phyloP scores from a whole-genome alignment of 1,284 basidiomycete species.

The Rhodotorula sp. region DNA sequence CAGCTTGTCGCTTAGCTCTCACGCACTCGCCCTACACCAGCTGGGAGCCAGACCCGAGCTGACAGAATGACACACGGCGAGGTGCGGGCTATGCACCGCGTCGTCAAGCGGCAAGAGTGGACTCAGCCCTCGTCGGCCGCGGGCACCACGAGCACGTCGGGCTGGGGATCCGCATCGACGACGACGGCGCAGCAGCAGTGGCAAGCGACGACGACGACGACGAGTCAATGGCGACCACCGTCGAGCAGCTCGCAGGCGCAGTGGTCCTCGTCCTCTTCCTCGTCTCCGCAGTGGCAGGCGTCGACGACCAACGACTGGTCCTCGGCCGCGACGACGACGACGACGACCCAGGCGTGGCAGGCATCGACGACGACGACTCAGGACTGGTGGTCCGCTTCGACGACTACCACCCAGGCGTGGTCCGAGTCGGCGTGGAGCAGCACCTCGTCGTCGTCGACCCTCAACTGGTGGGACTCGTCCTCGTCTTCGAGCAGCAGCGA shows the following conservation, averaged over 20 bases:
- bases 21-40: not conserved
- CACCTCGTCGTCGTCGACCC: not conserved
- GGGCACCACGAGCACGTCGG: not conserved
- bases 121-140: not conserved
- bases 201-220: not conserved
- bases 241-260: not conserved
- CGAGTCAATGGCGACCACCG: not conserved
- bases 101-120: slow-evolving; percentile 1
- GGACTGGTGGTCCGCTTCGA: not conserved
- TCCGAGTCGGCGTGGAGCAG: not conserved
- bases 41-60: no score
- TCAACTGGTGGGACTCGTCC: slow-evolving; percentile 3
- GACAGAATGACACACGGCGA: not conserved
- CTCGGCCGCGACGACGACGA: not conserved
- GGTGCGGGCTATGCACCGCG: not conserved
- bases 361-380: not conserved
- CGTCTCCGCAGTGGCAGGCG: not conserved
- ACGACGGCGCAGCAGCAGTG: not conserved
- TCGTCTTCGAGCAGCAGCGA: not conserved
- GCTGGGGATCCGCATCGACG: no score
- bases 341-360: not conserved
- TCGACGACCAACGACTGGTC: not conserved
- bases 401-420: not conserved
- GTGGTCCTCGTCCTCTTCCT: not conserved
- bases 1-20: not conserved